These are phyloP conservation scores for Syncephalastrum contaminatum DNA, from an alignment of 371 early-diverging fungal species.

Conservation along the genomic window DNA sequence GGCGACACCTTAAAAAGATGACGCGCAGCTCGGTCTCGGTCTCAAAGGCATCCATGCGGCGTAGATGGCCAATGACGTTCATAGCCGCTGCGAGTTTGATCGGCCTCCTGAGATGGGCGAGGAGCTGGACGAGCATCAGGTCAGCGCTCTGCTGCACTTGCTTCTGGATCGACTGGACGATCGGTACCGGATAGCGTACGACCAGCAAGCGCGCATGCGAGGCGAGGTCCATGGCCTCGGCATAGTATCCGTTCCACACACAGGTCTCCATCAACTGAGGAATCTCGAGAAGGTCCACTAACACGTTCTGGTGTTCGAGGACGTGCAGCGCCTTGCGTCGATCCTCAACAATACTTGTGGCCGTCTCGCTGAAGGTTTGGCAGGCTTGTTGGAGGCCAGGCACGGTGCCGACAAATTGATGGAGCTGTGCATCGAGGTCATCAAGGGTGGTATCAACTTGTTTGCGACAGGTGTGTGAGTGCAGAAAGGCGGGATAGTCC, in stretches of 20 bases:
- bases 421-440: constrained; percentile 51
- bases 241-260: constrained; percentile 79
- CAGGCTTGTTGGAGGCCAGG: constrained; percentile 57
- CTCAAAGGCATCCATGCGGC: constrained; percentile 72
- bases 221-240: constrained; percentile 84
- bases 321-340: constrained; percentile 53
- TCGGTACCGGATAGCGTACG: constrained; percentile 55
- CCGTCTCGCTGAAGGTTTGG: constrained; percentile 31
- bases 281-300: constrained; percentile 72
- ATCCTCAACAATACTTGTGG: constrained; percentile 41
- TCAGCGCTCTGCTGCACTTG: constrained; percentile 67
- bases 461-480: constrained; percentile 61
- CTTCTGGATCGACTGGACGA: constrained; percentile 58
- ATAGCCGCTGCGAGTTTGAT: constrained; percentile 80
- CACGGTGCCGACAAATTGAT: constrained; percentile 41
- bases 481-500: constrained; percentile 70
- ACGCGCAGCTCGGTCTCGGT: constrained; percentile 71
- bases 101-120: constrained; percentile 67
- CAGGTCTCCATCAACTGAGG: constrained; percentile 84
- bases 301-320: constrained; percentile 57
- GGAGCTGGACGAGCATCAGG: constrained; percentile 70
- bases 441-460: constrained; percentile 56
- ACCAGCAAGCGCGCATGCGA: constrained; percentile 68
- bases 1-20: constrained; percentile 73
- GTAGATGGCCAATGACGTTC: constrained; percentile 76